Evolutionary conservation across 257 asterid species (phyloP), one percentile per base, ranked within the genome.

Genomic region (Leptodermis oblonga): DNA sequence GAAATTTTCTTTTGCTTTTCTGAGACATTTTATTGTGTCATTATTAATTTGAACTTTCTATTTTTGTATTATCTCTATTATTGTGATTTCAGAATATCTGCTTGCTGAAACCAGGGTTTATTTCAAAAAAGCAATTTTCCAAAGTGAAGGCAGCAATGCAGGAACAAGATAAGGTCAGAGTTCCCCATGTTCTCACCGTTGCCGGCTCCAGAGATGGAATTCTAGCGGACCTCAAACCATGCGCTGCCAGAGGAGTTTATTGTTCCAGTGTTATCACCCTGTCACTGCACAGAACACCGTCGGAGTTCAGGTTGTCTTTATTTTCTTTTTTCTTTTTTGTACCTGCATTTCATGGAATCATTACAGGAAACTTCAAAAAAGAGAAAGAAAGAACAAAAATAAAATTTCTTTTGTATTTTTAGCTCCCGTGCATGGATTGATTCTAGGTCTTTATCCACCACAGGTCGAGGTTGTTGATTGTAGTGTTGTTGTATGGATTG

Each of bases 171-270:
- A 68, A 53, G 52, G 73, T 76, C 17, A 90, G 85, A 60, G 80
- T 90, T 34, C 97, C 98, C 7, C 98, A 90, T 74, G 98, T 90
- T 18, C 82, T 92, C 49, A 84, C 92, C 4, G 87, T 90, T n/a
- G 95, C 98, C 43, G 98, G 98, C 51, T 86, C 88, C 70, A 96
- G 98, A 25, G 98, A 97, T 7, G 97, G 97, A 25, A 90, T 92
- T 62, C 98, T 90, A 82, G 97, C 98, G 23, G 98, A 92, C 81
- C 69, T 92, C 65, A 92, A 92, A 78, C 80, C 98, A 42, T 92
- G 98, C 76, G 87, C 97, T n/a, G n/a, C n/a, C n/a, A n/a, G n/a
- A n/a, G n/a, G n/a, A n/a, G n/a, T n/a, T n/a, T n/a, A n/a, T n/a
- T n/a, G 97, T 70, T 90, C 98, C 73, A 88, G 96, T 17, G 96